Evolutionary conservation across 148 eudicot species (phyloP), one percentile per base, ranked within the genome.

Genomic region (Tetragonia tetragonoides): DNA sequence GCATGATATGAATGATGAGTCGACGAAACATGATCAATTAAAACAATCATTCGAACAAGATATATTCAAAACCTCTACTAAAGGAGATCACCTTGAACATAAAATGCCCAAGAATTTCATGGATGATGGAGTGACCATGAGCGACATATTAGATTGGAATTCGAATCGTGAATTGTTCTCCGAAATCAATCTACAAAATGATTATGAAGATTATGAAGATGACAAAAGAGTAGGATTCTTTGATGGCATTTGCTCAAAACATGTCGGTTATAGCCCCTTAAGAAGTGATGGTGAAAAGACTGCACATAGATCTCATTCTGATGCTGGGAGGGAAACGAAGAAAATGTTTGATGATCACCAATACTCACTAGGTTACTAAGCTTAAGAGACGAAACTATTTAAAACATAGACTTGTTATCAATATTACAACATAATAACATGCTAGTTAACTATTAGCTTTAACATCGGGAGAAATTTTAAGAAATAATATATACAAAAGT

Each of bases 151-250:
- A 34, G 80, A 73, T 73, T 77, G 81, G 77, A 59, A 66, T 65
- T 57, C 73, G 10, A 51, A 44, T 24, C 73, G 39, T 65, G 77
- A 81, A 34, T 62, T 61, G 15, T 77, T 73, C 44, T 72, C 73
- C 1, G 80, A 77, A 42, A 77, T 77, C 6, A 44, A 73, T n/a
- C n/a, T 72, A 7, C 66, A 72, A 21, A 77, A 81, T 38, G 70
- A 49, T 7, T 28, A 28, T 28, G 66, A 54, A 39, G 11, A 10
- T 47, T 23, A 66, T 15, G 66, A 54, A 39, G 40, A 65, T 7
- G 76, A 81, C 24, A 77, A 77, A 23, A 77, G 59, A 47, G 61
- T 71, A 10, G 77, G 80, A 4, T 77, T 81, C 21, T 77, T 81
- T 9, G 62, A 74, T 44, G 77, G 81, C 2, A 42, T 81, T 34